Evolutionary conservation across 1,139 yeast genomes (phyloP).

Genomic region (Hemisphaericaspora lyxosophila): DNA sequence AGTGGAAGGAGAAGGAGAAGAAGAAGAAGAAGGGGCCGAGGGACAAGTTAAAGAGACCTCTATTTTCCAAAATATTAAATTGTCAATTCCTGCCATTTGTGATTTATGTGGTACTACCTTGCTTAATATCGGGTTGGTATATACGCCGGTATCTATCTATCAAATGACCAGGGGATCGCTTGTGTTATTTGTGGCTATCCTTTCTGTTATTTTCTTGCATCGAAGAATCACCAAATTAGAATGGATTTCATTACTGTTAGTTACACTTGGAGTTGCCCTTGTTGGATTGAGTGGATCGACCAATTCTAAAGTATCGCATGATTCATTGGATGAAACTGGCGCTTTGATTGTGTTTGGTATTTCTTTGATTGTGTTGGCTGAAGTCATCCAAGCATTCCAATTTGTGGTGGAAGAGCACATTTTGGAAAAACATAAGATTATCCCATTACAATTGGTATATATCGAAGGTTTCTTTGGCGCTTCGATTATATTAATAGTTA

Average conservation of each 20-base stretch:
- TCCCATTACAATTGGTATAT: slow-evolving; percentile 69
- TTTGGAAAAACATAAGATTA: slow-evolving; percentile 50
- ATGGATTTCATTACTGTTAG: slow-evolving; percentile 64
- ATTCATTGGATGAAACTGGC: slow-evolving; percentile 16
- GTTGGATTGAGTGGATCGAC: slow-evolving; percentile 70
- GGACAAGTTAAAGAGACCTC: slow-evolving; percentile 16
- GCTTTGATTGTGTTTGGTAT: slow-evolving; percentile 53
- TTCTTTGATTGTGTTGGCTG: slow-evolving; percentile 57
- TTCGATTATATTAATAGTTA: slow-evolving; percentile 40
- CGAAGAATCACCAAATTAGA: slow-evolving; percentile 58
- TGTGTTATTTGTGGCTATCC: slow-evolving; percentile 72
- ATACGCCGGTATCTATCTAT: slow-evolving; percentile 79
- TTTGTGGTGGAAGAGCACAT: slow-evolving; percentile 79
- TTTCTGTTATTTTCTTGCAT: slow-evolving; percentile 64
- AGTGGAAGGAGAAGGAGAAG: slow-evolving; percentile 12
- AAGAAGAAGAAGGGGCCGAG: slow-evolving; percentile 10
- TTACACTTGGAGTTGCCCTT: slow-evolving; percentile 65
- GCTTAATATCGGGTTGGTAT: slow-evolving; percentile 71
- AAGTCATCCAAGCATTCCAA: slow-evolving; percentile 68
- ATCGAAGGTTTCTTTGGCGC: slow-evolving; percentile 75
- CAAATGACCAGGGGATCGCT: slow-evolving; percentile 85
- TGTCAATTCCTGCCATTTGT: slow-evolving; percentile 66
- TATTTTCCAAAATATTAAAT: slow-evolving; percentile 26
- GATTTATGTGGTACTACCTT: slow-evolving; percentile 75
- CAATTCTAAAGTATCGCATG: slow-evolving; percentile 16